phyloP scores from a whole-genome alignment of 2,329 filamentous ascomycete genomes.

The Calonectria montana region DNA sequence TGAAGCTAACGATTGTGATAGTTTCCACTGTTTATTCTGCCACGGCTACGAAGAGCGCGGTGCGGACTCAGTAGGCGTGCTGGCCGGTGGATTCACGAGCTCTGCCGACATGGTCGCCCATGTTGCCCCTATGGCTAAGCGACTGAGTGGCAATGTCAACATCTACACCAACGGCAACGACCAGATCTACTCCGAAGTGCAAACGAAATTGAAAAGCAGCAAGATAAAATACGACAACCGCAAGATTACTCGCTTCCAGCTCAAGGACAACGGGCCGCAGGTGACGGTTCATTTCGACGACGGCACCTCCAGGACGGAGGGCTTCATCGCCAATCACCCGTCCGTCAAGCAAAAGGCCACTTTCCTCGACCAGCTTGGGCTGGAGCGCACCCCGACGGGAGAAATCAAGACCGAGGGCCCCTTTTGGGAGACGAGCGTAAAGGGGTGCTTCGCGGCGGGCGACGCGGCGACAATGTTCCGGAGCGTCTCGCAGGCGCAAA shows the following conservation, averaged over 20 bases:
- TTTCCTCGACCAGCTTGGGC: conserved; percentile 56
- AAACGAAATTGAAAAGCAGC: conserved; percentile 42
- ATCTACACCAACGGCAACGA: conserved; percentile 63
- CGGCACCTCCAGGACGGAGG: conserved; percentile 50
- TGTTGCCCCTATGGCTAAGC: conserved; percentile 56
- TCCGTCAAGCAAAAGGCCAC: conserved; percentile 51
- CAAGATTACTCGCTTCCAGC: conserved; percentile 43
- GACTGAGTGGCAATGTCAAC: conserved; percentile 56
- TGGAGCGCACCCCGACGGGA: conserved; percentile 55
- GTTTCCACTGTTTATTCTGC: conserved; percentile 70
- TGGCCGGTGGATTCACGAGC: conserved; percentile 53
- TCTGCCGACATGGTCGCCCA: conserved; percentile 49
- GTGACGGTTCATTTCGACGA: conserved; percentile 54
- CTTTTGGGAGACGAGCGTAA: conserved; percentile 61
- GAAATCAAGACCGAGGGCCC: conserved; percentile 56
- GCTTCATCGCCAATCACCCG: conserved; percentile 55
- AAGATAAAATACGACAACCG: conserved; percentile 53
- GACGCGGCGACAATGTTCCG: conserved; percentile 55
- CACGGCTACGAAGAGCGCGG: conserved; percentile 69
- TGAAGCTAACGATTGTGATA: conserved; percentile 31
- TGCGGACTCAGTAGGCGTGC: conserved; percentile 56
- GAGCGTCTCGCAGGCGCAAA: conserved; percentile 42
- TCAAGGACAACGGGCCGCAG: conserved; percentile 38
- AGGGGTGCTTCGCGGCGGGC: conserved; percentile 65
- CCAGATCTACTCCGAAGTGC: conserved; percentile 44